Percentiles rank a stretch among this genome's conserved stretches.
Conservation (phyloP, 306 rosid genomes). For the Cotoneaster glaucophyllus region DNA sequence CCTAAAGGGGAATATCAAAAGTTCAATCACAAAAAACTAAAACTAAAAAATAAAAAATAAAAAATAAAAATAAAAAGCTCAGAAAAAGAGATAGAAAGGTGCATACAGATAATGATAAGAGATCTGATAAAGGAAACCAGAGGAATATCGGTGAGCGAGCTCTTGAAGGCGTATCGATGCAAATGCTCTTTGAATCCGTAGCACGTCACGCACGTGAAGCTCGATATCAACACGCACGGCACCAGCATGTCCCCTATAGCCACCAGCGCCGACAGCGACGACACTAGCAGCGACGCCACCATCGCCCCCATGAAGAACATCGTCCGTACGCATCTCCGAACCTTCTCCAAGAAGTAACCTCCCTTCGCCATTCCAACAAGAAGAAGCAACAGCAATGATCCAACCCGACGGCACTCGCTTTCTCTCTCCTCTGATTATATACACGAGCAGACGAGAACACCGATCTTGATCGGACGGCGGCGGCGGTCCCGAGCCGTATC, state of each 20-base stretch:
- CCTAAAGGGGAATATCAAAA: background rate
- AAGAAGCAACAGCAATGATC: background rate
- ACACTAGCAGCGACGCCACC: constrained; percentile 69
- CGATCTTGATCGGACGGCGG: constrained; percentile 24
- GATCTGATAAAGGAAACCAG: constrained; percentile 83
- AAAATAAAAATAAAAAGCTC: background rate
- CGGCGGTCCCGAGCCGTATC: background rate
- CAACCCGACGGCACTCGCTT: constrained; percentile 14
- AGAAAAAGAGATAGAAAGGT: background rate
- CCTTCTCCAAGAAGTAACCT: constrained; percentile 61
- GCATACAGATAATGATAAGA: constrained; percentile 62
- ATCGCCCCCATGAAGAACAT: constrained; percentile 74
- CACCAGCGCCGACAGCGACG: constrained; percentile 82
- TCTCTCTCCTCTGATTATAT: background rate
- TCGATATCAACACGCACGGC: constrained; percentile 66
- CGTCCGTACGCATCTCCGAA: constrained; percentile 65
- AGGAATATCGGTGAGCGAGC: constrained; percentile 87
- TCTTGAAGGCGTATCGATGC: constrained; percentile 79
- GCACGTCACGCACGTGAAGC: constrained; percentile 74
- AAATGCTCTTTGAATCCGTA: constrained; percentile 58
- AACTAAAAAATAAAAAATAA: background rate
- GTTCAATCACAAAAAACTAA: background rate
- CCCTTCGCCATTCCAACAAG: constrained; percentile 60
- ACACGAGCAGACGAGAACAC: background rate
- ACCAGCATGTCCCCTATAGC: constrained; percentile 67